phyloP scores from a whole-genome alignment of 2,329 filamentous ascomycete species.

The Dactylellina haptotyla region DNA sequence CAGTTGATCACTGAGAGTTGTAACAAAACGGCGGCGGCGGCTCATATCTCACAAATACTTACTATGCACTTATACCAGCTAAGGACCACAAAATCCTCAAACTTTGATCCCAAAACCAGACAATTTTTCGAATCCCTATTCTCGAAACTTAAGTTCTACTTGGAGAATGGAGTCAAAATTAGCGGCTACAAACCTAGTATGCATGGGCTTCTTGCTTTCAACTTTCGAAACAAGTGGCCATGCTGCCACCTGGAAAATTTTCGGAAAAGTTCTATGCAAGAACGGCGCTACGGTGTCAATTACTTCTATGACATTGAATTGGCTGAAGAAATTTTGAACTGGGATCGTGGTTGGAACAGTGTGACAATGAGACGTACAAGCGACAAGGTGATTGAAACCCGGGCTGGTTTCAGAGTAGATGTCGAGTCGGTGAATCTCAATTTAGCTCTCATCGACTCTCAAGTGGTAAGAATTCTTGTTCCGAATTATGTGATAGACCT shows the following conservation, averaged over 20 bases:
- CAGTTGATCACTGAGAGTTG: constrained; percentile 62
- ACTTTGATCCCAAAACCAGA: constrained; percentile 73
- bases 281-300: constrained; percentile 73
- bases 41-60: constrained; percentile 85
- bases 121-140: constrained; percentile 76
- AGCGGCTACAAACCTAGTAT: constrained; percentile 86
- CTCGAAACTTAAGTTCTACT: constrained; percentile 79
- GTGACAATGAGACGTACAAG: constrained; percentile 71
- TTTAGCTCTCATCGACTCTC: constrained; percentile 88
- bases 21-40: constrained; percentile 68
- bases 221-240: constrained; percentile 81
- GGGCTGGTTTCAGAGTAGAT: constrained; percentile 79
- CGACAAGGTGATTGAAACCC: constrained; percentile 70
- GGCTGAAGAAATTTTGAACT: constrained; percentile 78
- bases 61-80: constrained; percentile 90
- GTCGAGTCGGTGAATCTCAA: constrained; percentile 89
- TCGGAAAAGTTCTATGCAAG: constrained; percentile 76
- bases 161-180: constrained; percentile 80
- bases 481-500: constrained; percentile 46
- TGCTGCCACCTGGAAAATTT: constrained; percentile 79
- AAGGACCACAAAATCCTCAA: constrained; percentile 62
- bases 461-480: constrained; percentile 72
- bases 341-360: constrained; percentile 82
- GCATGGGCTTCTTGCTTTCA: constrained; percentile 84
- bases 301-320: constrained; percentile 87